phyloP scores from a whole-genome alignment of 2,329 filamentous ascomycete species.

The Stagonosporopsis rhizophila region DNA sequence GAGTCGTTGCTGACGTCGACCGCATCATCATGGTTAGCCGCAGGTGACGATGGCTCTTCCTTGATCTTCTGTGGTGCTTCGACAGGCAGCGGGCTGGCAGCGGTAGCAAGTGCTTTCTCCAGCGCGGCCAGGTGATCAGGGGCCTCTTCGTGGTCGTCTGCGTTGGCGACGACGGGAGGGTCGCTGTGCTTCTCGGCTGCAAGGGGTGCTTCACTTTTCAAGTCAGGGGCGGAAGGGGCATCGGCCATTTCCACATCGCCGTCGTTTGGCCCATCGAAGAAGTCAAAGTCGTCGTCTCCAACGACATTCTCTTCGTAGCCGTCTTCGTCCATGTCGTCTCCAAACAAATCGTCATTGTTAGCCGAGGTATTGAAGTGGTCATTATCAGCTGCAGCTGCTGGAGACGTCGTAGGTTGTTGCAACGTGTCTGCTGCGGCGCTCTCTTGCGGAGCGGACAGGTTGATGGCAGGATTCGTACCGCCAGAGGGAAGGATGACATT shows the following conservation, averaged over 20 bases:
- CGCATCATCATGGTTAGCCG: neutral
- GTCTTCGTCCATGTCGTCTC: conserved; percentile 71
- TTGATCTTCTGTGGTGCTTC: neutral
- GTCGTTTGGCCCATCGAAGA: conserved; percentile 72
- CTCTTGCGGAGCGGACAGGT: conserved; percentile 41
- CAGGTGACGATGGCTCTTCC: neutral
- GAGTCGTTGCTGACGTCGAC: neutral
- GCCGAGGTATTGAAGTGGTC: conserved; percentile 35
- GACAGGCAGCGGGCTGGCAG: conserved; percentile 1
- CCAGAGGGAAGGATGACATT: conserved; percentile 40
- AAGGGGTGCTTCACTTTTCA: conserved; percentile 16
- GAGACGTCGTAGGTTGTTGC: conserved; percentile 35
- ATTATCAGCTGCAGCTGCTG: conserved; percentile 26
- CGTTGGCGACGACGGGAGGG: neutral
- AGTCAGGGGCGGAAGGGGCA: conserved; percentile 33
- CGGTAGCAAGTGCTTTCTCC: conserved; percentile 36
- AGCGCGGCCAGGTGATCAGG: conserved; percentile 39
- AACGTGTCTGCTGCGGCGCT: conserved; percentile 24
- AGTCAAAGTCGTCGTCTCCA: conserved; percentile 85
- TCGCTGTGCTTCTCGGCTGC: conserved; percentile 3
- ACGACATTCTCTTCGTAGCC: conserved; percentile 76
- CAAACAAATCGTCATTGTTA: conserved; percentile 65
- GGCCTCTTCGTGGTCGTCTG: conserved; percentile 31
- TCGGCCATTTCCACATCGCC: conserved; percentile 48
- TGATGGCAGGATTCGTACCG: conserved; percentile 43